Evolutionary conservation across 106 monocot species (phyloP).

Genomic region (Dendrobium huoshanense): DNA sequence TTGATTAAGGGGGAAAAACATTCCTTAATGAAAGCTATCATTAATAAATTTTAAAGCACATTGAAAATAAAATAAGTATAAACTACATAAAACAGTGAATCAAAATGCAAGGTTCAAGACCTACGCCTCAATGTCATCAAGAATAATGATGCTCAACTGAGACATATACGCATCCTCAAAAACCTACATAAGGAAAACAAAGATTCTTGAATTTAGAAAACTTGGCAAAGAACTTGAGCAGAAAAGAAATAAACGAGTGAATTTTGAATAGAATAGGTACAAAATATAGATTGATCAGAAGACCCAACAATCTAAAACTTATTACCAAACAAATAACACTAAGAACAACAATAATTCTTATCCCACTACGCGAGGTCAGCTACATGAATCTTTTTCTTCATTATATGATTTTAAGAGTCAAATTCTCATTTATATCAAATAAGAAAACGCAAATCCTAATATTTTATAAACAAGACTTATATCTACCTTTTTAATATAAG

Average conservation of each 20-base stretch:
- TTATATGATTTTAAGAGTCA: too few species aligned
- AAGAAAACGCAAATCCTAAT: too few species aligned
- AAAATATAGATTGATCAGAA: neutral
- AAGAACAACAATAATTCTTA: too few species aligned
- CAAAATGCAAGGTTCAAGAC: neutral
- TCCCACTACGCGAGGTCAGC: too few species aligned
- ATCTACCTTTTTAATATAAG: too few species aligned
- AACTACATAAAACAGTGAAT: neutral
- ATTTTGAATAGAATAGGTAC: neutral
- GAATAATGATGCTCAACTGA: conserved; percentile 81
- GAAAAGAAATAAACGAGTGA: neutral
- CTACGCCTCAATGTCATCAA: conserved; percentile 97
- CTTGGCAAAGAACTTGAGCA: neutral
- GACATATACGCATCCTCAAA: conserved; percentile 99
- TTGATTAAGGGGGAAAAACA: neutral
- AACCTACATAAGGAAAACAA: conserved; percentile 29
- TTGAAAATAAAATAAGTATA: neutral
- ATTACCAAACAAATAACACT: neutral
- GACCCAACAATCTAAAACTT: neutral
- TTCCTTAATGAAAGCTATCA: neutral
- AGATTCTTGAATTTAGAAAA: neutral
- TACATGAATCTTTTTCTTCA: too few species aligned
- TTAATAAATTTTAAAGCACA: neutral
- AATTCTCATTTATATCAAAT: too few species aligned
- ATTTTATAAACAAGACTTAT: too few species aligned